Evolutionary conservation across 1,139 yeast genomes (phyloP).

Genomic region (Geotrichum bryndzae): DNA sequence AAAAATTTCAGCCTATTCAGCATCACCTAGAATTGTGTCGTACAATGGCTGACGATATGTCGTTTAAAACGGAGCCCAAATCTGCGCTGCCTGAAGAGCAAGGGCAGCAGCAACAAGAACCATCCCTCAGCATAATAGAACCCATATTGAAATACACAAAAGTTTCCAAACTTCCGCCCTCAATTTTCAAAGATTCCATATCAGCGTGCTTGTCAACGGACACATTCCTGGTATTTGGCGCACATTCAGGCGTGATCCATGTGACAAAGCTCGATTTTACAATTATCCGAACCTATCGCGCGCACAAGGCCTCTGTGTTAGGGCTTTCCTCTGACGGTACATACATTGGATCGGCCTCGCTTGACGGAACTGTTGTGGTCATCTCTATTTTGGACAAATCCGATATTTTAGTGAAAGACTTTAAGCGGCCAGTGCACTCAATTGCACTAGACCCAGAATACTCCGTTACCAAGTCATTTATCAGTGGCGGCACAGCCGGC

Average conservation of each 20-base stretch:
- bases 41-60: not conserved
- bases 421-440: constrained; percentile 81
- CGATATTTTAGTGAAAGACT: constrained; percentile 70
- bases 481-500: constrained; percentile 92
- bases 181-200: constrained; percentile 54
- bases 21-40: not conserved
- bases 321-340: constrained; percentile 62
- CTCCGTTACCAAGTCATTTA: constrained; percentile 49
- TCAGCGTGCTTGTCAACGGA: constrained; percentile 62
- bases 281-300: constrained; percentile 63
- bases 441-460: constrained; percentile 75
- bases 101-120: not conserved
- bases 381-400: constrained; percentile 59
- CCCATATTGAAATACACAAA: constrained; percentile 72
- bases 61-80: not conserved
- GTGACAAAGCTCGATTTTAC: constrained; percentile 54
- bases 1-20: not conserved
- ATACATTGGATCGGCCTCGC: constrained; percentile 77
- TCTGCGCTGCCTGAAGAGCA: not conserved
- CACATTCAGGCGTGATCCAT: constrained; percentile 81
- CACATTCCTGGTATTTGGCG: constrained; percentile 65
- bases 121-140: constrained; percentile 37
- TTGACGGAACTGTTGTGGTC: constrained; percentile 87
- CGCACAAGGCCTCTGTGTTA: constrained; percentile 80
- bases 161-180: constrained; percentile 52